Evolutionary conservation across 176 grass and related monocot genomes (phyloP), one percentile per base, ranked within the genome.

Genomic region (Cenchrus purpureus): DNA sequence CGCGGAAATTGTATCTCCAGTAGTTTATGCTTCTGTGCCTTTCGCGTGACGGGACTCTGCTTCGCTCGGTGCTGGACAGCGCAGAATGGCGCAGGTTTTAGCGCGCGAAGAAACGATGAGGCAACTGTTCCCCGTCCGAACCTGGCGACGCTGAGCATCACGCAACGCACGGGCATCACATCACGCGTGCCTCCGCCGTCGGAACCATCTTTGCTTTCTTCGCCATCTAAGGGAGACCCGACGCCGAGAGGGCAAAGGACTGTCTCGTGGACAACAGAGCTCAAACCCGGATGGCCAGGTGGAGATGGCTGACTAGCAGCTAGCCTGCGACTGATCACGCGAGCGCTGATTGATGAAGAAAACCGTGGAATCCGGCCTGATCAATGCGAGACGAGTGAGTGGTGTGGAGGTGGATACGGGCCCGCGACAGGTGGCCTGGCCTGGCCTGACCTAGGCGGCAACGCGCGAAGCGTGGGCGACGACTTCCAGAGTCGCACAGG

Each of bases 391-490:
- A 15, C 13, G 52, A 7, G 2, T 13, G 8, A 58, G 56, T 20
- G 56, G 19, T 1, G 19, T 0, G 17, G 54, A 2, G 48, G 46
- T 8, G 48, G 8, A 14, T 12, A 52, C 50, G 50, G 3, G 12
- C 12, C 55, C 5, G 10, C 54, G 16, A 29, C 54, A 48, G 55
- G 69, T 73, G 45, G 44, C 17, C 55, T 37, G 37, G 37, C 37
- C 37, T 37, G 37, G 37, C 37, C 37, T 55, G 53, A 14, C 55
- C 17, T 10, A 71, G 73, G 17, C 28, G n/a, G 17, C 81, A 64
- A 25, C 70, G 60, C 44, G 68, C 55, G 43, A 11, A n/a, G 55
- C 68, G 29, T 73, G 68, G 55, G 42, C 80, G 69, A 62, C 16
- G 82, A 44, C 70, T 75, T 54, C 25, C 25, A 65, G 70, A 53